Base-by-base conservation (phyloP, 345 rosid genomes). In the Physaria fendleri region DNA sequence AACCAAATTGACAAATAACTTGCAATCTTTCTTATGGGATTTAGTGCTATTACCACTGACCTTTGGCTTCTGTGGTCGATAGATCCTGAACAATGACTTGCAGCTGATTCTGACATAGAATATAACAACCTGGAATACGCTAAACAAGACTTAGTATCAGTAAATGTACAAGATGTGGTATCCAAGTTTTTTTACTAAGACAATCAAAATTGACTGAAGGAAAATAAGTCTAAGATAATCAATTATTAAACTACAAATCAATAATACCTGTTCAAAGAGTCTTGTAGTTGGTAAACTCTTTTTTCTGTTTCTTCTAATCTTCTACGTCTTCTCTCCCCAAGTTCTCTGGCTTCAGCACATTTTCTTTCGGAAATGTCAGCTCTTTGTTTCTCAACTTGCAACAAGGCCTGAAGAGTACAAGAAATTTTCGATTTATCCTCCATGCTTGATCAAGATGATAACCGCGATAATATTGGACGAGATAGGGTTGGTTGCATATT, bases 71-170 rank as follows among this genome's bases (percentile, higher is more conserved):
- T 10, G 73, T 58, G 37, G 76, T 73, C 10, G 94, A 65, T 45
- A 78, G 57, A 66, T 79, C 85, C 60, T 79, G 88, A 65, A 79
- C 85, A 29, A 74, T 66, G 50, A 68, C 67, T 65, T 76, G 82
- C 60, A 72, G 64, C 37, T 77, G 64, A 64, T 71, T 71, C 93
- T 14, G 95, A 78, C 83, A 91, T 83, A 65, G 79, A 76, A 47
- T 82, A 77, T 62, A 85, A 71, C 83, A 92, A 79, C 90, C 95
- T 86, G 98, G 71, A 78, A 76, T 78, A 79, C 78, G 81, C 88
- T 82, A 82, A 76, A 81, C 78, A 81, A 71, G 80, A 75, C 74
- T 58, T 75, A 75, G 78, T 57, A 76, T 82, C 72, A 81, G 77
- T 67, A 72, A 65, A 76, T 73, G 73, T 39, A 64, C 52, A 25